phyloP scores from a whole-genome alignment of 257 asterid species.

The Ballota nigra region DNA sequence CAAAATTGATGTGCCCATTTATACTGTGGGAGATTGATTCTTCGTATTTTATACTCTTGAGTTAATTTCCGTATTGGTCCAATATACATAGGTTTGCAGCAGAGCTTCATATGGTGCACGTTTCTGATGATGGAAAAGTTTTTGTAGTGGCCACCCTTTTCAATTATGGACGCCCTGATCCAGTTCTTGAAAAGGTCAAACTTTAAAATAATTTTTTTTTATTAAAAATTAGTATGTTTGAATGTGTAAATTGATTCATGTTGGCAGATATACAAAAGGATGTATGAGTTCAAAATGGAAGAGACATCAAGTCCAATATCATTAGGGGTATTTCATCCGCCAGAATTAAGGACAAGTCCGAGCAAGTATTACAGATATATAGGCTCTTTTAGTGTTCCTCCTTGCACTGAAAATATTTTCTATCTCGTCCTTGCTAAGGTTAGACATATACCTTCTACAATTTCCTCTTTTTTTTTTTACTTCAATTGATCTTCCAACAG shows the following conservation, averaged over 20 bases:
- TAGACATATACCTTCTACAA: too few relatives aligned
- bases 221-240: background rate
- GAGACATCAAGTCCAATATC: conserved; percentile 24
- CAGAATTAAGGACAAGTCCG: conserved; percentile 34
- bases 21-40: too few relatives aligned
- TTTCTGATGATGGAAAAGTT: conserved; percentile 46
- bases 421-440: conserved; percentile 52
- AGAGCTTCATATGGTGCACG: conserved; percentile 71
- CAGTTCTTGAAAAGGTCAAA: conserved; percentile 47
- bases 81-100: conserved; percentile 50
- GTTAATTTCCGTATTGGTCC: background rate
- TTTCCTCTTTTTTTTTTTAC: background rate
- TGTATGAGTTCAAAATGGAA: conserved; percentile 29
- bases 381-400: conserved; percentile 63
- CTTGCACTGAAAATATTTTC: conserved; percentile 46
- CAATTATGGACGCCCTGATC: conserved; percentile 53
- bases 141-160: conserved; percentile 46
- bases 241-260: background rate
- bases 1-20: too few relatives aligned
- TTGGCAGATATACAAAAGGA: conserved; percentile 37
- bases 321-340: conserved; percentile 37
- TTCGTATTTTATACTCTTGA: too few relatives aligned
- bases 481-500: background rate
- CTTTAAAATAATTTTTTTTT: background rate
- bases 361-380: conserved; percentile 44